Base-by-base conservation (phyloP, 2,329 filamentous ascomycete species). In the Fonsecaea erecta region DNA sequence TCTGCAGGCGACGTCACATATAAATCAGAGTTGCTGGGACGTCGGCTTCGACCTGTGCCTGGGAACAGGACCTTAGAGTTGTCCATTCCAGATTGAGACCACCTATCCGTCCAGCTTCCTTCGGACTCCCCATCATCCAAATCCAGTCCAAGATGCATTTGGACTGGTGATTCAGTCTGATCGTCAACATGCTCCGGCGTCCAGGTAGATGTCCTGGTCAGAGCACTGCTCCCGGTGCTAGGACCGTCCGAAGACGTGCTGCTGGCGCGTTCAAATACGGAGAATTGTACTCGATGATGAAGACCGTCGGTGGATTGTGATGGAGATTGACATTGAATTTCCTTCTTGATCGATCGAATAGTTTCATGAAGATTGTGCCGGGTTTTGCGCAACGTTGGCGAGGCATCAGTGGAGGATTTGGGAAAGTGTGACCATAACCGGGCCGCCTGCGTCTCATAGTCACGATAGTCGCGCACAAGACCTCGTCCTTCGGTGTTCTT, bases 181-280 rank as follows among this genome's bases (percentile, higher is more conserved):
- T 67, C 61, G 14, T 63, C 54, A 21, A 63, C 46, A 28, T 66
- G 61, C 18, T 71, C 71, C 16, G 68, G 60, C 18, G 67, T 71
- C 72, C 71, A 74, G 12, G 68, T 70, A 6, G 70, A 70, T 16
- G 62, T 66, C 52, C 64, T 52, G 43, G 70, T 71, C 26, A 71
- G 59, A 30, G 51, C 67, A 52, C 65, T 71, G 35, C 63, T 60
- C n/a, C 21, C 35, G 14, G 74, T 74, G 43, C 77, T 77, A n/a
- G 77, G 76, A 3, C 75, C 72, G 0, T 78, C 76, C 1, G 78
- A 82, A 1, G 79, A 80, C 2, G 78, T 79, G 68, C 80, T 81
- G 65, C 78, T 81, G 14, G 77, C 78, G 24, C 78, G 74, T 63
- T 82, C 80, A 69, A 82, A 82, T 7, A 82, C 79, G 2, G 80